Conservation (phyloP, 2,329 filamentous ascomycete genomes). For the Ascochyta rabiei region DNA sequence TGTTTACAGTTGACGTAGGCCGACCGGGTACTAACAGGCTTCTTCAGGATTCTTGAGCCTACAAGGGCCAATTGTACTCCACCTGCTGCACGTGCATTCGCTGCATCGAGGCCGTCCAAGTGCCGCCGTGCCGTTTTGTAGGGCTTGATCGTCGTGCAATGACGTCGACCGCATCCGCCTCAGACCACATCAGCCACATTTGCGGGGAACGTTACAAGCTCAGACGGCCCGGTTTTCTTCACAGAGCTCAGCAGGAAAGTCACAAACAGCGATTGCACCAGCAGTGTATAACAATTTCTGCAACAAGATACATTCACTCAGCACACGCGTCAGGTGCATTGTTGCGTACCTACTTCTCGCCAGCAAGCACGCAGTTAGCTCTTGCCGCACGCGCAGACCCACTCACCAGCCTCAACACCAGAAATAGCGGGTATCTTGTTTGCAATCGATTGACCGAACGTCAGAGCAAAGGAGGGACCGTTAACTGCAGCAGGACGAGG, state of each 20-base stretch:
- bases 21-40: conserved; percentile 13
- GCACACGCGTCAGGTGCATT: conserved; percentile 3
- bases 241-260: neutral
- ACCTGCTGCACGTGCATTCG: conserved; percentile 21
- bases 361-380: neutral
- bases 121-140: conserved; percentile 27
- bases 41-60: conserved; percentile 8
- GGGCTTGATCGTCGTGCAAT: conserved; percentile 23
- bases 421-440: neutral
- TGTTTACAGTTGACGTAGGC: conserved; percentile 34
- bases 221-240: neutral
- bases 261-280: neutral
- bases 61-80: conserved; percentile 20
- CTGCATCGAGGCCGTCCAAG: conserved; percentile 19
- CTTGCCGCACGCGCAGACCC: conserved; percentile 2
- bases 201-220: conserved; percentile 20
- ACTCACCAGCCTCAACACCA: conserved; percentile 17
- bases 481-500: neutral
- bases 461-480: neutral
- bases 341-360: conserved; percentile 13
- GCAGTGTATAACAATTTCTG: neutral
- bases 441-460: neutral
- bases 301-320: neutral
- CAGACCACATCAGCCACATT: conserved; percentile 22
- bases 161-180: conserved; percentile 29